Conservation (phyloP, 169 alveolate genomes). For the Toxoplasma gondii region DNA sequence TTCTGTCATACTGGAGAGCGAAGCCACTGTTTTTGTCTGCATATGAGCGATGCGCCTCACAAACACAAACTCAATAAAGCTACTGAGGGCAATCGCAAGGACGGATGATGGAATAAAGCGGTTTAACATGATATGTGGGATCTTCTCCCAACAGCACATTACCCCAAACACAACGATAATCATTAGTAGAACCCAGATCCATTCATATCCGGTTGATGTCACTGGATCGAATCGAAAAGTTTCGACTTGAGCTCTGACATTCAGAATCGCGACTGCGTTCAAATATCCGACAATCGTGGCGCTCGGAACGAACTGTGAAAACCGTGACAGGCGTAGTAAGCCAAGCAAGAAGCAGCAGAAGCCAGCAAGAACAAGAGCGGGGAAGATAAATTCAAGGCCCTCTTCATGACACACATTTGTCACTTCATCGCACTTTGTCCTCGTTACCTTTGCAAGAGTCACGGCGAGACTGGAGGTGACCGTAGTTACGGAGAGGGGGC, state of each 20-base stretch:
- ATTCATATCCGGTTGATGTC: conserved; percentile 52
- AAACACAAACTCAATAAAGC: conserved; percentile 22
- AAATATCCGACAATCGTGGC: conserved; percentile 55
- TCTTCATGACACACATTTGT: neutral
- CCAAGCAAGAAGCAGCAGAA: conserved; percentile 7
- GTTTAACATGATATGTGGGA: neutral
- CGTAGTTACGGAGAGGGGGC: conserved; percentile 30
- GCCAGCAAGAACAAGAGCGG: conserved; percentile 50
- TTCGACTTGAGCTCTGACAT: conserved; percentile 42
- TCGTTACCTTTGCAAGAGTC: conserved; percentile 49
- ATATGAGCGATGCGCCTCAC: conserved; percentile 5
- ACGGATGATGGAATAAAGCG: conserved; percentile 41
- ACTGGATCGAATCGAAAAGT: conserved; percentile 48
- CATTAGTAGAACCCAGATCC: conserved; percentile 42
- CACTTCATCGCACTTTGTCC: neutral
- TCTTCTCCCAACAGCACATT: conserved; percentile 41
- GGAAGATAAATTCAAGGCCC: conserved; percentile 49
- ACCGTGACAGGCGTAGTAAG: conserved; percentile 27
- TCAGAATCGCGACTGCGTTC: conserved; percentile 51
- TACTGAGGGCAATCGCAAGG: conserved; percentile 41
- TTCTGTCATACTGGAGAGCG: neutral
- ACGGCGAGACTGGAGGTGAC: conserved; percentile 46
- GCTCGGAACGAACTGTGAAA: conserved; percentile 35
- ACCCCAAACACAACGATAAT: conserved; percentile 9
- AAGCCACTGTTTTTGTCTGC: conserved; percentile 44